Percentiles rank a stretch among this genome's conserved stretches.
These are phyloP conservation scores for Penicillium mononematosum DNA, from an alignment of 495 filamentous ascomycete species.

Conservation along the genomic window DNA sequence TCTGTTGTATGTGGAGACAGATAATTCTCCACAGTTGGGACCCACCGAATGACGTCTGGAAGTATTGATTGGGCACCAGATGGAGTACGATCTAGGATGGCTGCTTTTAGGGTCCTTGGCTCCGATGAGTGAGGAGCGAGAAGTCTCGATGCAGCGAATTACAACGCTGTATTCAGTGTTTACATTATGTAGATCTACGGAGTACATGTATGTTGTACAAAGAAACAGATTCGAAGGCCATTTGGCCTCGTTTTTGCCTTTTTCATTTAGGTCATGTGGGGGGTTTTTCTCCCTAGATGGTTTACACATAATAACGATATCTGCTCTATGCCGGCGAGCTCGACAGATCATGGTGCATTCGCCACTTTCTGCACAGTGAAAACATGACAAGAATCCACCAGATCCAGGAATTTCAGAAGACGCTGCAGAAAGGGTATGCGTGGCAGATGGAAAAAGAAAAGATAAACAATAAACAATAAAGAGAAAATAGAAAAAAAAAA, in stretches of 20 bases:
- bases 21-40: conserved; percentile 2
- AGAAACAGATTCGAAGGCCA: conserved; percentile 18
- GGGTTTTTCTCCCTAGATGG: conserved; percentile 16
- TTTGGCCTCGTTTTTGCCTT: conserved; percentile 25
- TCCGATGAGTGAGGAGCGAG: background rate
- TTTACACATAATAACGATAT: conserved; percentile 16
- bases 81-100: background rate
- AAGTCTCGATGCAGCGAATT: background rate
- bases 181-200: background rate
- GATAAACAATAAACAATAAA: conserved; percentile 11
- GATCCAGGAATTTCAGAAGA: conserved; percentile 23
- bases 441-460: conserved; percentile 16
- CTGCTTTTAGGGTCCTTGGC: background rate
- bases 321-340: conserved; percentile 7
- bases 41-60: conserved; percentile 2
- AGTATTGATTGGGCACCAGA: background rate
- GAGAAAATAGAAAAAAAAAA: conserved; percentile 13
- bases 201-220: background rate
- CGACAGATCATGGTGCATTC: conserved; percentile 6
- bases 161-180: background rate
- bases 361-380: conserved; percentile 14
- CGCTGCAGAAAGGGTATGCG: conserved; percentile 30
- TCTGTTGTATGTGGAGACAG: background rate
- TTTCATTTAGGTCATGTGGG: conserved; percentile 20
- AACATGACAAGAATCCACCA: conserved; percentile 18